Conservation (phyloP, 139 green algal species). For the Coelastrella sp. region DNA sequence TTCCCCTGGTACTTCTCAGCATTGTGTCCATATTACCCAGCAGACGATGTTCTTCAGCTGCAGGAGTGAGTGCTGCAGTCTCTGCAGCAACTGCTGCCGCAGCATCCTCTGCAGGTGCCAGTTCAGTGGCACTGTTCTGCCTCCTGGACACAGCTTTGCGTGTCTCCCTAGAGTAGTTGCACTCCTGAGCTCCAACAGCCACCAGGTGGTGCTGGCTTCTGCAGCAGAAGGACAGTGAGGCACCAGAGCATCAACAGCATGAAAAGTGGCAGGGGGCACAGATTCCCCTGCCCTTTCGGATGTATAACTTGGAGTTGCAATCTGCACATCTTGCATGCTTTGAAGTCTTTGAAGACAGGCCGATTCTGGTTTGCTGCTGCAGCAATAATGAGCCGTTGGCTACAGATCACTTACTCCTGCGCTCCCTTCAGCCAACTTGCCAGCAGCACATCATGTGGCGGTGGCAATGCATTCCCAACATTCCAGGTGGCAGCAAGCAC, state of each 20-base stretch:
- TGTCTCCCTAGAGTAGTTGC: constrained; percentile 37
- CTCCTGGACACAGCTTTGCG: neutral
- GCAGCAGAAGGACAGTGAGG: neutral
- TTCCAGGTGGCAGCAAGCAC: constrained; percentile 56
- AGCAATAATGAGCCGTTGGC: neutral
- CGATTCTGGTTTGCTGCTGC: neutral
- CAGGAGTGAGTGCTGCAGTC: neutral
- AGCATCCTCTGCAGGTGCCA: constrained; percentile 1
- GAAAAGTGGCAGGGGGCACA: too few relatives aligned
- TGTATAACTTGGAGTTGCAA: too few relatives aligned
- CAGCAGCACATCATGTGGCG: constrained; percentile 27
- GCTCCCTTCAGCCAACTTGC: constrained; percentile 38
- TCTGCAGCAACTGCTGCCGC: neutral
- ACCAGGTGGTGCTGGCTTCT: constrained; percentile 42
- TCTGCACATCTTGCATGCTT: too few relatives aligned
- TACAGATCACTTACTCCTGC: neutral
- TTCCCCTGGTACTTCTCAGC: neutral
- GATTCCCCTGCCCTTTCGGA: too few relatives aligned
- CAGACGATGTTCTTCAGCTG: neutral
- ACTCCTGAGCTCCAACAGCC: constrained; percentile 40
- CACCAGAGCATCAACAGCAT: neutral
- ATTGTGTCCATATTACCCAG: neutral
- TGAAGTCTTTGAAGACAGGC: too few relatives aligned
- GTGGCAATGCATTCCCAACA: constrained; percentile 51
- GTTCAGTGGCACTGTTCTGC: neutral